Conservation (phyloP, 2,329 filamentous ascomycete species). For the Ascochyta lentis region DNA sequence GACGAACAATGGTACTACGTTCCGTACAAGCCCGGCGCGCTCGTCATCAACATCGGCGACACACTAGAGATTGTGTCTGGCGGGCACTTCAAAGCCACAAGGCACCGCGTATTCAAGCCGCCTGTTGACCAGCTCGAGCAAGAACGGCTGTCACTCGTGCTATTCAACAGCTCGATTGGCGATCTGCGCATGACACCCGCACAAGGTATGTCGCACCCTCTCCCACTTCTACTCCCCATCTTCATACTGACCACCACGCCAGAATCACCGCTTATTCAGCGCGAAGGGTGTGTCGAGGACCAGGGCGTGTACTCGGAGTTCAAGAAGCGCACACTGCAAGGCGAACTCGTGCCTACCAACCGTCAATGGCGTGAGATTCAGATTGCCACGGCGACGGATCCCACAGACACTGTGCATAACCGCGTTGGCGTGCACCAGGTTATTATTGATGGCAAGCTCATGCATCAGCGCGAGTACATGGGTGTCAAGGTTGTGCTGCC, state of each 20-base stretch:
- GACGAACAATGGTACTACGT: constrained; percentile 37
- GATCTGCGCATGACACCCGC: constrained; percentile 29
- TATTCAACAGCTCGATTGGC: constrained; percentile 33
- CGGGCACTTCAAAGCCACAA: constrained; percentile 56
- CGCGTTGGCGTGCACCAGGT: constrained; percentile 32
- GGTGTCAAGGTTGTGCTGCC: constrained; percentile 34
- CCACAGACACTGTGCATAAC: constrained; percentile 30
- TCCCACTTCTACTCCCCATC: neutral
- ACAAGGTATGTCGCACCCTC: constrained; percentile 14
- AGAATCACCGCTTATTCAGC: constrained; percentile 32
- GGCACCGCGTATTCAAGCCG: constrained; percentile 54
- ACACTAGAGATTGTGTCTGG: constrained; percentile 54
- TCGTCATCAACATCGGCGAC: constrained; percentile 38
- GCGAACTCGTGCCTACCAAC: constrained; percentile 27
- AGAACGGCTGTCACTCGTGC: constrained; percentile 42
- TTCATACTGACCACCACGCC: neutral
- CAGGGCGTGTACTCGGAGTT: constrained; percentile 31
- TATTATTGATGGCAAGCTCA: constrained; percentile 30
- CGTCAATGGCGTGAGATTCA: constrained; percentile 33
- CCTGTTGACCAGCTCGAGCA: constrained; percentile 49
- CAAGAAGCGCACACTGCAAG: constrained; percentile 27
- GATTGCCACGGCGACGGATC: constrained; percentile 31
- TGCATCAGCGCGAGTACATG: constrained; percentile 34
- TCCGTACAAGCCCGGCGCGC: constrained; percentile 33
- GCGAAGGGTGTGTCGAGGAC: constrained; percentile 32